Evolutionary conservation across 2,329 filamentous ascomycete species (phyloP).

Genomic region (Bipolaris cookei): DNA sequence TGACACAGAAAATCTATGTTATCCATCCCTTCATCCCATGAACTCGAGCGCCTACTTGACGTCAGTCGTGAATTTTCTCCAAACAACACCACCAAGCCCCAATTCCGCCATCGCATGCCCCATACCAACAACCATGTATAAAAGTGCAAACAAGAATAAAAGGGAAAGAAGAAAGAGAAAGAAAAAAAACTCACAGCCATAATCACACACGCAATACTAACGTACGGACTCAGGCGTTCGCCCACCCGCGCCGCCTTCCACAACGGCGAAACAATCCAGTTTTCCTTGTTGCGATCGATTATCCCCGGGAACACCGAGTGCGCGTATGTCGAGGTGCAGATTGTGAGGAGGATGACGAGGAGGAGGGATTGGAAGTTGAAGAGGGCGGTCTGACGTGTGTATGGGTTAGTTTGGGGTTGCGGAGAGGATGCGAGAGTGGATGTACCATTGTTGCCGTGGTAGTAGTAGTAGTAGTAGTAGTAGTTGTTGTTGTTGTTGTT

Average conservation of each 20-base stretch:
- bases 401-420: constrained; percentile 4
- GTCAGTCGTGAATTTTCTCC: neutral
- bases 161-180: neutral
- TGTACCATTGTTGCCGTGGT: constrained; percentile 26
- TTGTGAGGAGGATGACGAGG: constrained; percentile 89
- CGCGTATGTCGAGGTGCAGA: constrained; percentile 94
- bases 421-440: neutral
- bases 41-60: constrained; percentile 35
- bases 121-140: too few relatives aligned
- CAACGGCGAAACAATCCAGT: constrained; percentile 80
- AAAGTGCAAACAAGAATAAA: too few relatives aligned
- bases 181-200: constrained; percentile 74
- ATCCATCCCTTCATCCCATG: constrained; percentile 24
- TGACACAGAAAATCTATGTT: neutral
- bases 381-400: constrained; percentile 78
- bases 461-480: too few relatives aligned
- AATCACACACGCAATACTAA: constrained; percentile 88
- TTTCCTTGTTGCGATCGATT: constrained; percentile 91
- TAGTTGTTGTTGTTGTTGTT: too few relatives aligned
- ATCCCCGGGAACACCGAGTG: constrained; percentile 88
- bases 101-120: too few relatives aligned
- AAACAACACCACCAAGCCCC: too few relatives aligned
- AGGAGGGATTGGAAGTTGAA: constrained; percentile 99
- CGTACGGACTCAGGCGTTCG: constrained; percentile 91
- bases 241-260: constrained; percentile 96